Conservation (phyloP, 306 rosid species). For the Casuarina equisetifolia region DNA sequence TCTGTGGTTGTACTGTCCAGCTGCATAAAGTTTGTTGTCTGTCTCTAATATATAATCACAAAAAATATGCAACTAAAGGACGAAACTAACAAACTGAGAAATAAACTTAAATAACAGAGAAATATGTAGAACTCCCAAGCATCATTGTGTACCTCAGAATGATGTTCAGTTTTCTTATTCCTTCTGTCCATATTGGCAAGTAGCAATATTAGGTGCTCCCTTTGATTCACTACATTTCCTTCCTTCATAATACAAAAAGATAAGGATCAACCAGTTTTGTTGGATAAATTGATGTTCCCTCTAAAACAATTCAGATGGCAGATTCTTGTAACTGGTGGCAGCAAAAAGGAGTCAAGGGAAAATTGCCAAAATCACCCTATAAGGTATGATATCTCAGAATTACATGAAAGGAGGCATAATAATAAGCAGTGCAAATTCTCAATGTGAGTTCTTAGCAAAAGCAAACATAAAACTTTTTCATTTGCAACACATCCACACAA, state of each 20-base stretch:
- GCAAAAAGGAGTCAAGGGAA: neutral
- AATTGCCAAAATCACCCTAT: neutral
- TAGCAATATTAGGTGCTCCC: conserved; percentile 90
- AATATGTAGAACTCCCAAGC: conserved; percentile 14
- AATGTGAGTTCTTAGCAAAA: neutral
- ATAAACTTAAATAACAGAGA: conserved; percentile 1
- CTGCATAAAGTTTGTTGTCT: conserved; percentile 55
- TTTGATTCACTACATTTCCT: conserved; percentile 97
- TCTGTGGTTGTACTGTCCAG: conserved; percentile 54
- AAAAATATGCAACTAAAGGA: conserved; percentile 10
- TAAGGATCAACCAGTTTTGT: conserved; percentile 12
- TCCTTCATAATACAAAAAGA: conserved; percentile 60
- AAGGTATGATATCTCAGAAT: neutral
- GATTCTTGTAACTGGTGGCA: neutral
- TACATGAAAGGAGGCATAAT: too few species aligned
- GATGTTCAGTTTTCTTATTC: conserved; percentile 34
- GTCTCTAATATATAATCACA: conserved; percentile 25
- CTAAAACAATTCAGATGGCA: conserved; percentile 3
- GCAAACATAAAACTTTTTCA: neutral
- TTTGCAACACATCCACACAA: neutral
- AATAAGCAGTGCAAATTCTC: neutral
- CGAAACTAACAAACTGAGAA: conserved; percentile 3
- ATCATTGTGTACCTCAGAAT: conserved; percentile 42
- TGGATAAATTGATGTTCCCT: conserved; percentile 22
- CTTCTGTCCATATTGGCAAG: conserved; percentile 83